phyloP scores from a whole-genome alignment of 2,329 filamentous ascomycete species.

The Pseudogymnoascus sp. region DNA sequence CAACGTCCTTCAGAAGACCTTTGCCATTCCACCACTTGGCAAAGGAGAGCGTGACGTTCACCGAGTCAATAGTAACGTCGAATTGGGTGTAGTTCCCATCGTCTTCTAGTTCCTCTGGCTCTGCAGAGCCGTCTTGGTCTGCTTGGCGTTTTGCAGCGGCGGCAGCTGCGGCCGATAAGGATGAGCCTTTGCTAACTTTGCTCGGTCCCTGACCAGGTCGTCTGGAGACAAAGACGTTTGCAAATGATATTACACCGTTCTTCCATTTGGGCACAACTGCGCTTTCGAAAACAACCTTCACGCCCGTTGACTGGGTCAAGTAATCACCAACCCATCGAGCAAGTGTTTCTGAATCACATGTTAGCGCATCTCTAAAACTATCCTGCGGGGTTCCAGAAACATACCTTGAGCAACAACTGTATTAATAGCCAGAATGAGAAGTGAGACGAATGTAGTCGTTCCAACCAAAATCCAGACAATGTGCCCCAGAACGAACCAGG shows the following conservation, averaged over 20 bases:
- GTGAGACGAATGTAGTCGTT: conserved; percentile 92
- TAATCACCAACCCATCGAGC: conserved; percentile 93
- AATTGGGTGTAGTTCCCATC: conserved; percentile 98
- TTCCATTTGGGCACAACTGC: conserved; percentile 96
- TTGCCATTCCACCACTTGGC: conserved; percentile 99
- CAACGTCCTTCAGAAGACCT: conserved; percentile 81
- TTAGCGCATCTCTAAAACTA: conserved; percentile 18
- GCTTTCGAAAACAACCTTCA: conserved; percentile 93
- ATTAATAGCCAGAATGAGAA: conserved; percentile 85
- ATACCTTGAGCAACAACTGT: conserved; percentile 89
- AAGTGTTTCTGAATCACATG: conserved; percentile 59
- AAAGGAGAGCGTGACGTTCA: conserved; percentile 94
- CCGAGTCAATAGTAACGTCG: conserved; percentile 85
- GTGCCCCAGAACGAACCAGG: conserved; percentile 90
- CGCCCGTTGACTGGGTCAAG: conserved; percentile 81
- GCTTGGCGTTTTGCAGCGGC: conserved; percentile 62
- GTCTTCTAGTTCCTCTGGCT: conserved; percentile 48
- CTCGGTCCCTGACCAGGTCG: conserved; percentile 73
- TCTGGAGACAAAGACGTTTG: conserved; percentile 91
- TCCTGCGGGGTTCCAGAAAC: conserved; percentile 26
- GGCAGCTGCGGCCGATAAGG: conserved; percentile 71
- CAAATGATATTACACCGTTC: conserved; percentile 90
- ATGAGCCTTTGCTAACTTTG: conserved; percentile 87
- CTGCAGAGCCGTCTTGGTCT: conserved; percentile 27
- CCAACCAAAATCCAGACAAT: conserved; percentile 93